Evolutionary conservation across 257 asterid genomes (phyloP).

Genomic region (Nicotiana benthamiana): DNA sequence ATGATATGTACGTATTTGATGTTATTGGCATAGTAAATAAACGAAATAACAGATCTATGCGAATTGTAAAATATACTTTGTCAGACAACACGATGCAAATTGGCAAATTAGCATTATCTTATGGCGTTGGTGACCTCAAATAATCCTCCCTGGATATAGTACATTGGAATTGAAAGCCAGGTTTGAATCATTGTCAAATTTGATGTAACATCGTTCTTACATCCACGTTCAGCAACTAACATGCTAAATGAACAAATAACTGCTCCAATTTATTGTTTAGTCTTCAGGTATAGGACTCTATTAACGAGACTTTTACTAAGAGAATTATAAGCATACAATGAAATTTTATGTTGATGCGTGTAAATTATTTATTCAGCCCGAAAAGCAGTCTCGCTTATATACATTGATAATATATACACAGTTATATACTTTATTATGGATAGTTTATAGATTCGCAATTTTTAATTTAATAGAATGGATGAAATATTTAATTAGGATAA

Average conservation of each 20-base stretch:
- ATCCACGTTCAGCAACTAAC: neutral
- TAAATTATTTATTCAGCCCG: no score
- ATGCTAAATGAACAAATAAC: neutral
- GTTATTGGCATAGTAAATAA: neutral
- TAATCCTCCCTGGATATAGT: neutral
- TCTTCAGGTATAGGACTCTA: no score
- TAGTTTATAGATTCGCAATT: no score
- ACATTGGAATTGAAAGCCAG: neutral
- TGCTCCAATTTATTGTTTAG: no score
- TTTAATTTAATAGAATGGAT: no score
- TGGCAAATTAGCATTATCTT: neutral
- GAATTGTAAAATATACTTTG: neutral
- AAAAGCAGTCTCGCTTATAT: no score
- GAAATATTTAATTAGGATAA: no score
- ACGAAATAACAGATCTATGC: neutral
- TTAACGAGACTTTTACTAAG: no score
- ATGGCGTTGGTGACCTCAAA: neutral
- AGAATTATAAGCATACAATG: no score
- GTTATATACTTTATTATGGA: no score
- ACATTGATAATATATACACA: no score
- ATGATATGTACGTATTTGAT: neutral
- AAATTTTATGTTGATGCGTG: no score
- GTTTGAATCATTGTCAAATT: neutral
- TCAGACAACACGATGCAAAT: neutral
- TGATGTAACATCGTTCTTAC: neutral